Percentiles rank a stretch among this genome's conserved stretches.
Conservation (phyloP, 163 green algal genomes). For the Trebouxia gelatinosa region DNA sequence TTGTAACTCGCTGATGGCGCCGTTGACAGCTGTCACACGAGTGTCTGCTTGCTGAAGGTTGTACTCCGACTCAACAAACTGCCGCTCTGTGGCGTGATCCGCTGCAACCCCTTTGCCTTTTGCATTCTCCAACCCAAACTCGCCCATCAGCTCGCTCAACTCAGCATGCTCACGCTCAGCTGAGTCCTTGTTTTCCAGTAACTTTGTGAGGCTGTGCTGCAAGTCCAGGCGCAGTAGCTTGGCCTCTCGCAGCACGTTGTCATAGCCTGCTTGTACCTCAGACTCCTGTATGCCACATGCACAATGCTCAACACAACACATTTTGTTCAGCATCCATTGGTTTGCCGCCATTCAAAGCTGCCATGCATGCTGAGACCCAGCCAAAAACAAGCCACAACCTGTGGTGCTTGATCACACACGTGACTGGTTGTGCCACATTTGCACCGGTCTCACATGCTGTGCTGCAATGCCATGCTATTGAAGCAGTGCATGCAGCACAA, state of each 20-base stretch:
- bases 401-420: no score
- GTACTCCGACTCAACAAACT: constrained; percentile 15
- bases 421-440: no score
- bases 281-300: constrained; percentile 30
- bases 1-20: constrained; percentile 30
- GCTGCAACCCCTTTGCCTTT: constrained; percentile 20
- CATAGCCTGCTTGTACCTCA: constrained; percentile 27
- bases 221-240: constrained; percentile 30
- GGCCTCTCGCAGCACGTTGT: constrained; percentile 29
- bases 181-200: constrained; percentile 19
- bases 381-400: no score
- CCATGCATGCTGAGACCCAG: no score
- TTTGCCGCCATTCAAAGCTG: no score
- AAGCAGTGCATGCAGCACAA: no score
- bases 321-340: no score
- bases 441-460: no score
- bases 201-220: not conserved
- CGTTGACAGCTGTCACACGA: constrained; percentile 28
- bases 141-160: constrained; percentile 22
- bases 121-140: constrained; percentile 24
- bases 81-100: not conserved
- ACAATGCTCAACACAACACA: not conserved
- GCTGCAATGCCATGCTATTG: no score
- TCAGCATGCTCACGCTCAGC: constrained; percentile 12
- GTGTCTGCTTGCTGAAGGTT: constrained; percentile 1